phyloP scores from a whole-genome alignment of 163 green algal species.

The Chlorella variabilis region DNA sequence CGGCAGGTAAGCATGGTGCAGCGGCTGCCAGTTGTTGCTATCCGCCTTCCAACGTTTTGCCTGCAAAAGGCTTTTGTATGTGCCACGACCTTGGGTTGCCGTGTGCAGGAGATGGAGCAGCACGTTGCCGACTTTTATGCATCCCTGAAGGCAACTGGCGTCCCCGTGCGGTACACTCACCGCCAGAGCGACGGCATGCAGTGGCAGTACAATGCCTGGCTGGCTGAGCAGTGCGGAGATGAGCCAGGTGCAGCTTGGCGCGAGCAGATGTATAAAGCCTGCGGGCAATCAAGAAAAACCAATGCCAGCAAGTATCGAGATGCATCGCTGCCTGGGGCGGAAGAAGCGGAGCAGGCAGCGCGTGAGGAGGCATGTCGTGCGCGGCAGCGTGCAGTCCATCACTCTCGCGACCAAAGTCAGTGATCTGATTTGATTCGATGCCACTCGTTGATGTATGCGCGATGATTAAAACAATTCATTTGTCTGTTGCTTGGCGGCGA shows the following conservation, averaged over 20 bases:
- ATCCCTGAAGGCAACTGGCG: not conserved
- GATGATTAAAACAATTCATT: too few species aligned
- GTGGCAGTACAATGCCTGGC: conserved; percentile 35
- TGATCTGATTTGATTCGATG: too few species aligned
- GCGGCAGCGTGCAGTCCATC: too few species aligned
- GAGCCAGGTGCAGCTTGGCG: conserved; percentile 17
- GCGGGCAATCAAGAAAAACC: conserved; percentile 6
- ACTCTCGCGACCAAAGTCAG: too few species aligned
- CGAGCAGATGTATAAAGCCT: conserved; percentile 26
- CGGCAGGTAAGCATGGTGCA: not conserved
- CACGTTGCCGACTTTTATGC: conserved; percentile 20
- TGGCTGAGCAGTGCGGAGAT: conserved; percentile 19
- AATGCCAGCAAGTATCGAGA: conserved; percentile 8
- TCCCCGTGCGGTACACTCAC: conserved; percentile 41
- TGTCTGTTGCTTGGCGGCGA: too few species aligned
- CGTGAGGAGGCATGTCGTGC: not conserved
- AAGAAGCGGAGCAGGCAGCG: not conserved
- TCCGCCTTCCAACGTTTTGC: too few species aligned
- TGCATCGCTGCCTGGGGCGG: not conserved
- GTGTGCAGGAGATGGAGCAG: conserved; percentile 32
- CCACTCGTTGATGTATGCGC: too few species aligned
- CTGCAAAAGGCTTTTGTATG: too few species aligned
- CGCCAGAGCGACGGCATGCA: conserved; percentile 35
- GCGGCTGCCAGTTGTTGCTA: not conserved
- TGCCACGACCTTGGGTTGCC: not conserved